Evolutionary conservation across 2,329 filamentous ascomycete genomes (phyloP), one percentile per base, ranked within the genome.

Genomic region (Venturia oleaginea): DNA sequence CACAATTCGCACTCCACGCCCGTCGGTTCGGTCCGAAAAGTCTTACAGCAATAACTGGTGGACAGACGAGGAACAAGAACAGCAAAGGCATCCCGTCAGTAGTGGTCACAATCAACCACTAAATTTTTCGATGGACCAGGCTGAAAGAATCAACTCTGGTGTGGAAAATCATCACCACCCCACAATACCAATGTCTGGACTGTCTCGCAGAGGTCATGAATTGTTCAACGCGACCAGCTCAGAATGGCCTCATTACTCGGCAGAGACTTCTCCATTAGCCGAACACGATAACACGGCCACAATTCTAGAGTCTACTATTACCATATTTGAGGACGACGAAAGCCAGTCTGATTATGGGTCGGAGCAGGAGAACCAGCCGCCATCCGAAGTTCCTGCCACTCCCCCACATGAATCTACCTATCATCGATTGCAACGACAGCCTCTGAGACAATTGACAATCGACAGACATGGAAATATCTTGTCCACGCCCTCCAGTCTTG

Each of bases 311-410:
- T 32, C 30, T 51, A 34, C 27, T 5, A 57, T 57, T 10, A 3
- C 51, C 27, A 34, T 57, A 8, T 6, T 8, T 6, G 51, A 57
- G 15, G 51, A 34, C 15, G 51, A 57, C 8, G 27, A 34, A 32
- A 57, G 27, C 51, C 51, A 34, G 30, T 57, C 51, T 34, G 51
- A 57, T 1, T 57, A 57, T 57, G 51, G 27, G 3, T 32, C 51
- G n/a, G 51, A 57, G 51, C 51, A 57, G 11, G 51, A 57, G 51
- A 57, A 57, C 19, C 51, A 57, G 27, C 51, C 30, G 19, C 51
- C 51, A 32, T 19, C 10, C 19, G 27, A 57, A 32, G 15, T 57
- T 13, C 51, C 51, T 34, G 15, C 51, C 11, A 57, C 27, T 57
- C 51, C 51, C 8, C 51, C 51, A 7, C 4, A 32, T 15, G 51